A percentile compares a stretch with the other conserved stretches of the same genome.
phyloP scores from a whole-genome alignment of 2,329 filamentous ascomycete species.

The Colletotrichum orbiculare region DNA sequence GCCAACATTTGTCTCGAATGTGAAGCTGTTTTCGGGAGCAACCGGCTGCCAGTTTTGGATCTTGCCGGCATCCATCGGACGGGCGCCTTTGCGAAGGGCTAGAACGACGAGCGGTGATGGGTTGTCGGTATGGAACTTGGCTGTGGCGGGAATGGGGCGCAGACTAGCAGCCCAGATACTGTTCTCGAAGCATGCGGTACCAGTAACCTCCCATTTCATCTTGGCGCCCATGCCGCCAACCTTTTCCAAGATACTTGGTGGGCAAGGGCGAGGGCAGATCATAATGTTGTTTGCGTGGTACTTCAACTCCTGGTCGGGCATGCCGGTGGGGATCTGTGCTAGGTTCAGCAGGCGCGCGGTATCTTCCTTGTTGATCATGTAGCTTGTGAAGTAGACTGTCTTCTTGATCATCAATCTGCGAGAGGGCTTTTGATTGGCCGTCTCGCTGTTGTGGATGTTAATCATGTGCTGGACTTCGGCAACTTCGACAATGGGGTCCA shows the following conservation, averaged over 20 bases:
- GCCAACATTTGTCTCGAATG: conserved; percentile 85
- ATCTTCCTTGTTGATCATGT: conserved; percentile 80
- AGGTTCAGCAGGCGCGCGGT: conserved; percentile 78
- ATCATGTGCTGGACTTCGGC: conserved; percentile 90
- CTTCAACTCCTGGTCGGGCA: conserved; percentile 78
- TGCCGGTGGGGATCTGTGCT: conserved; percentile 70
- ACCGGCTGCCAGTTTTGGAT: conserved; percentile 89
- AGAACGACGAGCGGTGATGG: conserved; percentile 83
- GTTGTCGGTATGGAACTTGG: conserved; percentile 83
- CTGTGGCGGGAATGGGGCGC: conserved; percentile 74
- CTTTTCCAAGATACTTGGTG: conserved; percentile 78
- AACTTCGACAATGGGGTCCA: conserved; percentile 83
- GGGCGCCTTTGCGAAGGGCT: conserved; percentile 79
- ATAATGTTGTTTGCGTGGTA: conserved; percentile 90
- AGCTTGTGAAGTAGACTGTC: conserved; percentile 91
- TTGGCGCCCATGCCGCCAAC: conserved; percentile 88
- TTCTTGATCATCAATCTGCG: conserved; percentile 79
- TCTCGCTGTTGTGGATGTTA: conserved; percentile 81
- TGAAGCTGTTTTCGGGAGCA: conserved; percentile 74
- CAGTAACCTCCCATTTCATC: conserved; percentile 85
- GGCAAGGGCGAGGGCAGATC: conserved; percentile 83
- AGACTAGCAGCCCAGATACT: conserved; percentile 89
- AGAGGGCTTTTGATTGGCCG: conserved; percentile 50
- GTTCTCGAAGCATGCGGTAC: conserved; percentile 79
- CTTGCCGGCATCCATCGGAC: conserved; percentile 81